Conservation (phyloP, 129 eudicot species). For the carrot (Daucus carota) region DNA sequence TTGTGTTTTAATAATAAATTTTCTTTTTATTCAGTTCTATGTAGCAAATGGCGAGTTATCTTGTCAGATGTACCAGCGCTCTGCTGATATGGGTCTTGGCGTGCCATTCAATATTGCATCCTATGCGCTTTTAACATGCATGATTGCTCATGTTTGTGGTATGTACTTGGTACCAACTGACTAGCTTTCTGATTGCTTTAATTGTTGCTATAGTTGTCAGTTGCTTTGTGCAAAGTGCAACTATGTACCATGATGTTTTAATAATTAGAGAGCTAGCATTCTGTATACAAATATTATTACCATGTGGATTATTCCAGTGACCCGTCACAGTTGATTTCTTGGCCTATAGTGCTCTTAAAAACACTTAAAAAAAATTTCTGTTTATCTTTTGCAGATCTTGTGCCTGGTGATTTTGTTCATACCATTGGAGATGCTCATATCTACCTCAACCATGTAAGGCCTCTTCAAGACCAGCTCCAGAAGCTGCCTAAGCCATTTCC, state of each 20-base stretch:
- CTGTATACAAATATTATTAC: not conserved
- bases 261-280: not conserved
- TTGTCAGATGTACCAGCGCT: conserved; percentile 95
- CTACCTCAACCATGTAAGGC: conserved; percentile 64
- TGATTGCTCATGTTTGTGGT: conserved; percentile 97
- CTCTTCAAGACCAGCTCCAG: conserved; percentile 80
- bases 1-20: conserved; percentile 2
- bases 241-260: not conserved
- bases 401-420: conserved; percentile 87
- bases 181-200: not conserved
- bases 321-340: not conserved
- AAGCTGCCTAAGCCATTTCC: conserved; percentile 87
- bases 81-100: conserved; percentile 98
- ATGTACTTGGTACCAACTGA: conserved; percentile 19
- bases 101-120: conserved; percentile 97
- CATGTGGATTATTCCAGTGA: not conserved
- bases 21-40: conserved; percentile 48
- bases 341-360: not conserved
- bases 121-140: conserved; percentile 82
- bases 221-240: conserved; percentile 3
- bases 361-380: not conserved
- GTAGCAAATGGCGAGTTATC: conserved; percentile 91
- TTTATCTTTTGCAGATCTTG: conserved; percentile 51
- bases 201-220: not conserved
- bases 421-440: conserved; percentile 91